Conservation (phyloP, 495 filamentous ascomycete species). For the Pyrenopolyporus hunteri region DNA sequence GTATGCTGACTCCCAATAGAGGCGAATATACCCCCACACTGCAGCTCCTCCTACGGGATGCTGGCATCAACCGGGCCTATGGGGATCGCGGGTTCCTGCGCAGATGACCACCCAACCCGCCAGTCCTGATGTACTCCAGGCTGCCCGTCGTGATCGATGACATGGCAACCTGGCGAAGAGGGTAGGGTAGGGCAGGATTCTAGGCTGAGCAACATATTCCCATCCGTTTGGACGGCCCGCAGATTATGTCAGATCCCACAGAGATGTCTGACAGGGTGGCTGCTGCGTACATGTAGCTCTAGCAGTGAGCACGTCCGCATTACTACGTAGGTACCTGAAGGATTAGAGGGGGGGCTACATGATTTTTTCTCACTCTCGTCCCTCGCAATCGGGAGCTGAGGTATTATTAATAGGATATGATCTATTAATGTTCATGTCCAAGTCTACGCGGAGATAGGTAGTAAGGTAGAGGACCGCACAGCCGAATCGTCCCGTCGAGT, state of each 20-base stretch:
- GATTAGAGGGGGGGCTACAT: neutral
- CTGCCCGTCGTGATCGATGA: slow-evolving; percentile 37
- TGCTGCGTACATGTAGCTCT: neutral
- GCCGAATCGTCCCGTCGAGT: slow-evolving; percentile 29
- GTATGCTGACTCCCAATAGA: slow-evolving; percentile 21
- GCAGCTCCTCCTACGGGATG: slow-evolving; percentile 10
- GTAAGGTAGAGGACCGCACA: slow-evolving; percentile 15
- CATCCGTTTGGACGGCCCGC: slow-evolving; percentile 41
- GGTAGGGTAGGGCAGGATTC: slow-evolving; percentile 30
- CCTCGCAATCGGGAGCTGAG: too few species aligned
- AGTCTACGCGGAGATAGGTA: too few species aligned
- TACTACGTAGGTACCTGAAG: neutral
- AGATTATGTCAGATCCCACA: slow-evolving; percentile 41
- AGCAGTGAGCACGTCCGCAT: slow-evolving; percentile 16
- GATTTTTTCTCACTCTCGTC: too few species aligned
- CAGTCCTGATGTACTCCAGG: slow-evolving; percentile 24
- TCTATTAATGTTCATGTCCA: neutral
- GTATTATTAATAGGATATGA: slow-evolving; percentile 25
- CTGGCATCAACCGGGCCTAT: slow-evolving; percentile 41
- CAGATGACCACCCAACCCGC: slow-evolving; percentile 42
- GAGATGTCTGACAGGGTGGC: slow-evolving; percentile 19
- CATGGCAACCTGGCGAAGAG: slow-evolving; percentile 34
- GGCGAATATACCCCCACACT: slow-evolving; percentile 28
- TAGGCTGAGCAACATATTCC: slow-evolving; percentile 37
- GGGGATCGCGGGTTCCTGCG: slow-evolving; percentile 45